These are phyloP conservation scores for Fonsecaea multimorphosa DNA, from an alignment of 2,329 filamentous ascomycete genomes.

Conservation along the genomic window DNA sequence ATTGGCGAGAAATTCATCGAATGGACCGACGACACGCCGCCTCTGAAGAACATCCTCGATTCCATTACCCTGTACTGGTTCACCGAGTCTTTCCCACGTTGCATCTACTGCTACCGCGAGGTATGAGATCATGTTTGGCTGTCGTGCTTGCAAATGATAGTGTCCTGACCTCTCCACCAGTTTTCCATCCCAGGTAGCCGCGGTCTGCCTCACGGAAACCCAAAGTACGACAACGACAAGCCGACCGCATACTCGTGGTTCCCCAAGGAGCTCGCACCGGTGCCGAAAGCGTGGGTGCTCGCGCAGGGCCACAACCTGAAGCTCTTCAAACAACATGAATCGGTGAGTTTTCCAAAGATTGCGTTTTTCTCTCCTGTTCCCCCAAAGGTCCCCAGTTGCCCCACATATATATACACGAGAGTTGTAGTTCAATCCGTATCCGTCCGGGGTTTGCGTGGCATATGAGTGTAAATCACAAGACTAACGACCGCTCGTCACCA, in stretches of 20 bases:
- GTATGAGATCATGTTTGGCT: too few relatives aligned
- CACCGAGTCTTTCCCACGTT: constrained; percentile 46
- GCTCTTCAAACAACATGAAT: constrained; percentile 26
- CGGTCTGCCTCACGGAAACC: constrained; percentile 32
- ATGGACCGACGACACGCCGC: constrained; percentile 46
- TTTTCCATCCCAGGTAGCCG: constrained; percentile 10
- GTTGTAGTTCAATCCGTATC: not conserved
- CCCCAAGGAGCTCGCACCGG: constrained; percentile 49
- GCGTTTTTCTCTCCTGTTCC: too few relatives aligned
- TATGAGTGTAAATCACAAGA: not conserved
- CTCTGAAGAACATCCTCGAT: constrained; percentile 44
- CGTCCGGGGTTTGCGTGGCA: not conserved
- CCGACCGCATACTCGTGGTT: constrained; percentile 57
- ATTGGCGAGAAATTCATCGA: constrained; percentile 48
- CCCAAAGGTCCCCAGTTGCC: too few relatives aligned
- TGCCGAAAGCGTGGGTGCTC: constrained; percentile 44
- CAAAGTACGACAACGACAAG: constrained; percentile 48
- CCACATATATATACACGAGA: not conserved
- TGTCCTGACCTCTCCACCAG: not conserved
- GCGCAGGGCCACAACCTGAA: constrained; percentile 33
- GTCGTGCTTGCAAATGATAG: too few relatives aligned
- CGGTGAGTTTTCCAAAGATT: constrained; percentile 13
- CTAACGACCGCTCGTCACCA: not conserved
- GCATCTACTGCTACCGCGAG: constrained; percentile 44
- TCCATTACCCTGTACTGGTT: constrained; percentile 48